Conservation (phyloP, 371 early-diverging fungal species). For the Lichtheimia hyalospora region DNA sequence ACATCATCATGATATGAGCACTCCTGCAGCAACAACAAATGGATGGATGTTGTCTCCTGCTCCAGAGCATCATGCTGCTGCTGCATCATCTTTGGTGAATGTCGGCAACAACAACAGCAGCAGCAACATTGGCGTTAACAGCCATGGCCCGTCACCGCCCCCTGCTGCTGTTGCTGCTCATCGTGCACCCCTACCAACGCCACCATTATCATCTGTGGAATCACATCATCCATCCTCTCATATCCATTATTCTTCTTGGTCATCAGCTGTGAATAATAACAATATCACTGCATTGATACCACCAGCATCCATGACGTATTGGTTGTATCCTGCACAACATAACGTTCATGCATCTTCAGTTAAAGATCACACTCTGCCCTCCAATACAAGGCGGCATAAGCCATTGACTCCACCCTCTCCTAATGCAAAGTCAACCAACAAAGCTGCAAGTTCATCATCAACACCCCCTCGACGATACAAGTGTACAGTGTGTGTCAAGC, state of each 20-base stretch:
- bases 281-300: too few species aligned
- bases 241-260: background rate
- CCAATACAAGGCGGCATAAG: too few species aligned
- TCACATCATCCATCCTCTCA: background rate
- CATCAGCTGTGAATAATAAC: too few species aligned
- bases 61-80: background rate
- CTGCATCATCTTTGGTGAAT: background rate
- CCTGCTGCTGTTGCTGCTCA: background rate
- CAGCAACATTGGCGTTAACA: background rate
- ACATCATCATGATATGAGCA: background rate
- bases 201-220: background rate
- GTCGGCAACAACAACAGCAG: conserved; percentile 1
- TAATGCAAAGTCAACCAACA: background rate
- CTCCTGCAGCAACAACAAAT: background rate
- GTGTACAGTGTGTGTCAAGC: conserved; percentile 53
- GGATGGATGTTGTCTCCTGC: background rate
- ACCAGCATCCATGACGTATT: too few species aligned
- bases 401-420: background rate
- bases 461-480: conserved; percentile 25
- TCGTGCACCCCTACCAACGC: background rate
- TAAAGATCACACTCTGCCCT: background rate
- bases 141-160: background rate
- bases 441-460: background rate
- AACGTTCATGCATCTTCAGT: background rate
- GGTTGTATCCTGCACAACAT: too few species aligned